A percentile compares a stretch with the other conserved stretches of the same genome.
These are phyloP conservation scores for Talaromyces verruculosus DNA, from an alignment of 2,329 filamentous ascomycete species.

Conservation along the genomic window DNA sequence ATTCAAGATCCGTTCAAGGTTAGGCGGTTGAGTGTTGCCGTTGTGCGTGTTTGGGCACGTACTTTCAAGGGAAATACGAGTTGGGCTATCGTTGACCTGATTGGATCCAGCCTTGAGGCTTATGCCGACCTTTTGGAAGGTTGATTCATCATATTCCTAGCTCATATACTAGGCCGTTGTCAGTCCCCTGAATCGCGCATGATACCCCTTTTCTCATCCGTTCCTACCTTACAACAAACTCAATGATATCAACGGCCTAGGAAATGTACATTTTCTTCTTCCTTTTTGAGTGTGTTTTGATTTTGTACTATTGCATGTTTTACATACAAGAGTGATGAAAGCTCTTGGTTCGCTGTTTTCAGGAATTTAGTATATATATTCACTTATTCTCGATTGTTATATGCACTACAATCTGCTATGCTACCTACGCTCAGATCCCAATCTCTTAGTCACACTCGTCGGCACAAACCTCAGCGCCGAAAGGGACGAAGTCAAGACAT, in stretches of 20 bases:
- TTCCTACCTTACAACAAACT: neutral
- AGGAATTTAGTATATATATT: neutral
- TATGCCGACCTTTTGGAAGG: slow-evolving; percentile 48
- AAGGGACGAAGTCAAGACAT: slow-evolving; percentile 45
- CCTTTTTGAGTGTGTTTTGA: neutral
- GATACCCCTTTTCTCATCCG: slow-evolving; percentile 5
- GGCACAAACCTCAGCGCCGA: slow-evolving; percentile 48
- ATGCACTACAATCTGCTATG: neutral
- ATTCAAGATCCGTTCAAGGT: slow-evolving; percentile 46
- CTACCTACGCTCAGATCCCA: slow-evolving; percentile 24
- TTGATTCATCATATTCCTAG: slow-evolving; percentile 18
- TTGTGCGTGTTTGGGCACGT: slow-evolving; percentile 49
- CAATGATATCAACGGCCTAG: slow-evolving; percentile 2
- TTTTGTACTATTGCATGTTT: slow-evolving; percentile 3
- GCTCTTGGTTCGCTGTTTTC: neutral
- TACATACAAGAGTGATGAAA: neutral
- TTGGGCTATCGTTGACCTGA: slow-evolving; percentile 50
- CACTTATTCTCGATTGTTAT: neutral
- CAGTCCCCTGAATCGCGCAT: slow-evolving; percentile 1
- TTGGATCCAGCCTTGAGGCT: slow-evolving; percentile 48
- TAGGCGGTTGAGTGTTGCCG: slow-evolving; percentile 49
- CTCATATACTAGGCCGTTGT: neutral
- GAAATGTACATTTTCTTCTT: slow-evolving; percentile 6
- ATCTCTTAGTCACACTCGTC: slow-evolving; percentile 39
- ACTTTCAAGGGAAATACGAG: slow-evolving; percentile 51